Percentiles rank a stretch among this genome's conserved stretches.
Conservation (phyloP, 345 rosid genomes). For the Physaria fendleri region DNA sequence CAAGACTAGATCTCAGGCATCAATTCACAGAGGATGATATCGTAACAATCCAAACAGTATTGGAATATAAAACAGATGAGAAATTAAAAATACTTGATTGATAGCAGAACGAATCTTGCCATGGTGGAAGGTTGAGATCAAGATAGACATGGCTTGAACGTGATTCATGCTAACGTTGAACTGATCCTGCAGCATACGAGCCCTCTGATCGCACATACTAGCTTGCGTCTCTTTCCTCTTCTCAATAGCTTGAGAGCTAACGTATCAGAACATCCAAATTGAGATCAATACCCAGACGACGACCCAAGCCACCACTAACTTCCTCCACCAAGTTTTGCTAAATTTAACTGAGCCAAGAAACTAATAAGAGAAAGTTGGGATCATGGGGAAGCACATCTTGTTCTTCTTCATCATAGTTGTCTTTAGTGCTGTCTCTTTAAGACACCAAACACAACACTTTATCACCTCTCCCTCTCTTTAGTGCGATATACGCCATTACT, state of each 20-base stretch:
- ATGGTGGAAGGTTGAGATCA: slow-evolving; percentile 93
- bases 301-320: slow-evolving; percentile 55
- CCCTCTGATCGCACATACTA: slow-evolving; percentile 96
- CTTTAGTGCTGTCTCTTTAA: slow-evolving; percentile 42
- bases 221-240: slow-evolving; percentile 70
- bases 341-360: slow-evolving; percentile 53
- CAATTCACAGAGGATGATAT: neutral
- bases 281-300: slow-evolving; percentile 45
- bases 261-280: slow-evolving; percentile 47
- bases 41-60: neutral
- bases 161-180: slow-evolving; percentile 99
- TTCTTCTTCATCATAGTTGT: slow-evolving; percentile 34
- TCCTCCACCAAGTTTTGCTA: slow-evolving; percentile 55
- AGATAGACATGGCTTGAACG: slow-evolving; percentile 90
- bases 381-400: slow-evolving; percentile 48
- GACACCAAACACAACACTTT: too few species aligned
- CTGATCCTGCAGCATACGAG: slow-evolving; percentile 97
- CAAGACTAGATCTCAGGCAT: neutral
- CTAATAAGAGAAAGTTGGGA: slow-evolving; percentile 51
- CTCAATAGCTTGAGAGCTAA: slow-evolving; percentile 73
- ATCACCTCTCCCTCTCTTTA: too few species aligned
- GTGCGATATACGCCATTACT: too few species aligned
- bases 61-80: neutral
- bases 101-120: slow-evolving; percentile 82
- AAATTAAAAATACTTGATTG: slow-evolving; percentile 57